Percentiles rank a stretch among this genome's conserved stretches.
These are phyloP conservation scores for Penicillium sp. DNA, from an alignment of 2,329 filamentous ascomycete species.

Conservation along the genomic window DNA sequence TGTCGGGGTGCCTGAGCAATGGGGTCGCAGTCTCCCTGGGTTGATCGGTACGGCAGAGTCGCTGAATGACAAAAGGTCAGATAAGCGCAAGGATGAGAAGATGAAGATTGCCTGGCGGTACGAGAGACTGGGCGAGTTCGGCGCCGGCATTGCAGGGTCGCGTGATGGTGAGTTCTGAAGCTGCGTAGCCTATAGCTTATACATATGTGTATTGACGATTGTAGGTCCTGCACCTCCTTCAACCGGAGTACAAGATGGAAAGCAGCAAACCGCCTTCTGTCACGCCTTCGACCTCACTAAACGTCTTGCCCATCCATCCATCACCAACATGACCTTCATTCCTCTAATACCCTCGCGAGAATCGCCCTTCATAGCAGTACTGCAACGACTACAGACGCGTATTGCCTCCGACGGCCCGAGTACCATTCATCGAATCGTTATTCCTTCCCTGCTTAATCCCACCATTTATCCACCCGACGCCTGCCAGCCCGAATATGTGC, in stretches of 20 bases:
- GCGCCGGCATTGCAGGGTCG: constrained; percentile 48
- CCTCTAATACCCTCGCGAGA: constrained; percentile 38
- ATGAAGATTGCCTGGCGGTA: constrained; percentile 99
- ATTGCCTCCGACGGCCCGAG: constrained; percentile 55
- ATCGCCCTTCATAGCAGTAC: constrained; percentile 60
- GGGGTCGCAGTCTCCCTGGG: constrained; percentile 79
- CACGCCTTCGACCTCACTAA: constrained; percentile 69
- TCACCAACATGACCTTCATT: constrained; percentile 51
- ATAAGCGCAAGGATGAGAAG: constrained; percentile 56
- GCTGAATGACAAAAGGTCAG: constrained; percentile 40
- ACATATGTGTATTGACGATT: constrained; percentile 16
- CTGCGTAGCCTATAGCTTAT: background rate
- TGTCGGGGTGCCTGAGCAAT: constrained; percentile 70
- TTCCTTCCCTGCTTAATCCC: constrained; percentile 85
- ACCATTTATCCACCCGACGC: constrained; percentile 68
- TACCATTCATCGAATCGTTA: constrained; percentile 70
- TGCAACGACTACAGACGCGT: constrained; percentile 54
- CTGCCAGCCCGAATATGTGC: constrained; percentile 64
- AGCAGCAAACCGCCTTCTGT: constrained; percentile 52
- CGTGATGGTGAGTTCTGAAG: constrained; percentile 52
- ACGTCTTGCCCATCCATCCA: constrained; percentile 54
- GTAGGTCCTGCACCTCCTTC: constrained; percentile 24
- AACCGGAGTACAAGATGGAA: constrained; percentile 40
- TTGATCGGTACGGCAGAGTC: constrained; percentile 51
- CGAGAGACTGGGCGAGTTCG: constrained; percentile 71